phyloP scores from a whole-genome alignment of 208 protist species.

The Acanthamoeba triangularis region DNA sequence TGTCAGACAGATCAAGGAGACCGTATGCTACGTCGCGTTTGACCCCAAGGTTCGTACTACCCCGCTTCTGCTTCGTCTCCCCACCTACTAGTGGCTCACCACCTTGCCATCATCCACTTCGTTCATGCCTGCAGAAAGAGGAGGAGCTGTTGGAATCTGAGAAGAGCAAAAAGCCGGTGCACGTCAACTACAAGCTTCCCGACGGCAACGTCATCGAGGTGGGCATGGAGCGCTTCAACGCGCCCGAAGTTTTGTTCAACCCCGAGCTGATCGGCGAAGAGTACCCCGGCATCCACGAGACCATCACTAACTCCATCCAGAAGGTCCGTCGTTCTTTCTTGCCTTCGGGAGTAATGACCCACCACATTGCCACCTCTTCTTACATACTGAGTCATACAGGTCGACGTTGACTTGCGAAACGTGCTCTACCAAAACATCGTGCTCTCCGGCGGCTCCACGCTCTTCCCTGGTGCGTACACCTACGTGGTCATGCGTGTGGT shows the following conservation, averaged over 20 bases:
- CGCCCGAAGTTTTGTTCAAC: constrained; percentile 94
- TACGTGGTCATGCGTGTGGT: not conserved
- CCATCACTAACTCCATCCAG: constrained; percentile 88
- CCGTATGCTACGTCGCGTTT: constrained; percentile 95
- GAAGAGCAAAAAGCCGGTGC: constrained; percentile 83
- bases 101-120: not conserved
- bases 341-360: not conserved
- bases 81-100: not conserved
- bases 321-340: constrained; percentile 77
- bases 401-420: constrained; percentile 94
- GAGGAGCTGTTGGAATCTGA: constrained; percentile 77
- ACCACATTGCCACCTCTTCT: not conserved
- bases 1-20: constrained; percentile 95
- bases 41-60: constrained; percentile 12
- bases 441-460: constrained; percentile 97
- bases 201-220: constrained; percentile 92
- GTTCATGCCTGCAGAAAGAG: constrained; percentile 27
- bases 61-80: not conserved
- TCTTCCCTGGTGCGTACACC: constrained; percentile 94
- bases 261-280: constrained; percentile 92
- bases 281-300: constrained; percentile 89
- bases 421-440: constrained; percentile 97
- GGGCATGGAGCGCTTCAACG: constrained; percentile 81
- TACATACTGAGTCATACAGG: constrained; percentile 91
- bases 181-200: constrained; percentile 94